Conservation (phyloP, 2,329 filamentous ascomycete genomes). For the Ophiostoma montium region DNA sequence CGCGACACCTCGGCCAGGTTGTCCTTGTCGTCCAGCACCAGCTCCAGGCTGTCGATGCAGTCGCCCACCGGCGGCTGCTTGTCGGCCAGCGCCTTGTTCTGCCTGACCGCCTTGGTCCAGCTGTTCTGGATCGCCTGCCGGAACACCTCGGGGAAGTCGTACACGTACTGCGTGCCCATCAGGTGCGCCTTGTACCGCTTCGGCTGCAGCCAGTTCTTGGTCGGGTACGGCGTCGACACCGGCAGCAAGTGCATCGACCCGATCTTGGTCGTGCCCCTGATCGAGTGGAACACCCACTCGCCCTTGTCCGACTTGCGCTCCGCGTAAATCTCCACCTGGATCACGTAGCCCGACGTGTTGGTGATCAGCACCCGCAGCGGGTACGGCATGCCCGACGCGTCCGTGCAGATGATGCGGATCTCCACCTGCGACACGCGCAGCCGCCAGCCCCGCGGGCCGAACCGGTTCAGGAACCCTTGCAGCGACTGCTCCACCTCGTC, state of each 20-base stretch:
- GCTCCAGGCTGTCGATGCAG: slow-evolving; percentile 85
- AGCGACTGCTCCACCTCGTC: slow-evolving; percentile 84
- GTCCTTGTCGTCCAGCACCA: slow-evolving; percentile 89
- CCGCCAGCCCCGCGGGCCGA: slow-evolving; percentile 87
- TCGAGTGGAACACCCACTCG: slow-evolving; percentile 97
- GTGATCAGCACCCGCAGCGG: slow-evolving; percentile 92
- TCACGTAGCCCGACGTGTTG: slow-evolving; percentile 96
- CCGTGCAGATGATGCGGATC: slow-evolving; percentile 96
- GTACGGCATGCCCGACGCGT: slow-evolving; percentile 70
- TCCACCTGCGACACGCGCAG: slow-evolving; percentile 94
- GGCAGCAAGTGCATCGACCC: slow-evolving; percentile 88
- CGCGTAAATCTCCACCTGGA: slow-evolving; percentile 93
- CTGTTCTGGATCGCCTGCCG: slow-evolving; percentile 93
- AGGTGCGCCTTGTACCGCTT: slow-evolving; percentile 99
- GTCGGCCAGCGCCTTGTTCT: slow-evolving; percentile 58
- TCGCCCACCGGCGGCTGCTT: slow-evolving; percentile 77
- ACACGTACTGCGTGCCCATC: slow-evolving; percentile 98
- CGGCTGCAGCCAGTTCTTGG: slow-evolving; percentile 96
- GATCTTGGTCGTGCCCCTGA: slow-evolving; percentile 87
- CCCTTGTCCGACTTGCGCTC: slow-evolving; percentile 97
- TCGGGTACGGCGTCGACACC: slow-evolving; percentile 84
- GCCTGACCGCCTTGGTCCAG: slow-evolving; percentile 65
- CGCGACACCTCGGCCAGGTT: slow-evolving; percentile 85
- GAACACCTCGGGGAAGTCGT: slow-evolving; percentile 99
- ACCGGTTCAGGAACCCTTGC: slow-evolving; percentile 89